Evolutionary conservation across 345 rosid genomes (phyloP).

Genomic region (Adansonia digitata): DNA sequence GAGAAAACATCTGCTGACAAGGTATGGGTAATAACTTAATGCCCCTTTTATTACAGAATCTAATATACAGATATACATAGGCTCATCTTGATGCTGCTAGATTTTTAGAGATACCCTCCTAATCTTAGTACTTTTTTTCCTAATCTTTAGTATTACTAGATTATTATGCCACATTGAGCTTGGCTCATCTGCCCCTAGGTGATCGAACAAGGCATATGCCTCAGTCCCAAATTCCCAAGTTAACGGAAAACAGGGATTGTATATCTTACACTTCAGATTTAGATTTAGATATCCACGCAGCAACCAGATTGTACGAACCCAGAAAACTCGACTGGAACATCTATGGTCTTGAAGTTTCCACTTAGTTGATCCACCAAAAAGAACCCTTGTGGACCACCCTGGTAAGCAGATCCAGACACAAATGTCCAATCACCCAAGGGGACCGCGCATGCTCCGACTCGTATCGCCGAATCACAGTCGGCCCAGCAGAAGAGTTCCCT

Average conservation of each 20-base stretch:
- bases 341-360: conserved; percentile 8
- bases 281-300: conserved; percentile 19
- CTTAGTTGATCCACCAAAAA: conserved; percentile 14
- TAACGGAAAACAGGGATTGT: too few species aligned
- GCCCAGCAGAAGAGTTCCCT: conserved; percentile 26
- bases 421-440: conserved; percentile 20
- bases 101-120: not conserved
- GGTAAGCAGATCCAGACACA: conserved; percentile 28
- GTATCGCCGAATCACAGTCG: conserved; percentile 14
- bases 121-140: too few species aligned
- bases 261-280: not conserved
- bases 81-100: not conserved
- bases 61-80: not conserved
- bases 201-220: too few species aligned
- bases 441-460: conserved; percentile 28
- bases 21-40: not conserved
- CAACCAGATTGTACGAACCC: conserved; percentile 36
- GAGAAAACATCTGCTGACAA: not conserved
- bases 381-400: conserved; percentile 38
- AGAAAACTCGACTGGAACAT: conserved; percentile 12
- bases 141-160: too few species aligned
- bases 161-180: too few species aligned
- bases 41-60: not conserved
- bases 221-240: too few species aligned
- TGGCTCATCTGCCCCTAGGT: too few species aligned